Conservation (phyloP, 2,329 filamentous ascomycete genomes). For the Alternaria viburni region DNA sequence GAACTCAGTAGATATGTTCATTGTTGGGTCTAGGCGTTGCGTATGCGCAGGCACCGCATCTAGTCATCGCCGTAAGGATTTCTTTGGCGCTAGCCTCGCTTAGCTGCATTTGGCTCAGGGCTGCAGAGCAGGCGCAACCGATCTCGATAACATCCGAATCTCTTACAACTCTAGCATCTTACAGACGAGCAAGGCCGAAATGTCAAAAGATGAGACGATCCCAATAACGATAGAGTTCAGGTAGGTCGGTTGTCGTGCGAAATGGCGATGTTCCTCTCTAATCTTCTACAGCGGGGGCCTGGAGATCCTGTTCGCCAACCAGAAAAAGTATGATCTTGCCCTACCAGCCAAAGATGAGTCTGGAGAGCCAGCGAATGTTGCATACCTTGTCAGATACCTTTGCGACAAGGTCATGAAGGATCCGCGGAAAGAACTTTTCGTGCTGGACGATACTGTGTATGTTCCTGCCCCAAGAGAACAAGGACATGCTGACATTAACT, state of each 20-base stretch:
- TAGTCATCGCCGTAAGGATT: slow-evolving; percentile 35
- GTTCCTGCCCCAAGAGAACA: slow-evolving; percentile 37
- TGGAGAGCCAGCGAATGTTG: slow-evolving; percentile 70
- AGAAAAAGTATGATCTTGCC: slow-evolving; percentile 73
- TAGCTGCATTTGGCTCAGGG: slow-evolving; percentile 13
- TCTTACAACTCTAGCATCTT: neutral
- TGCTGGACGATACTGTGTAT: slow-evolving; percentile 86
- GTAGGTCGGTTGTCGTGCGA: slow-evolving; percentile 34
- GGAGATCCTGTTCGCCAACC: slow-evolving; percentile 89
- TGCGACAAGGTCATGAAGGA: slow-evolving; percentile 86
- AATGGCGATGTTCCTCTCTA: neutral
- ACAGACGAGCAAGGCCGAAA: slow-evolving; percentile 21
- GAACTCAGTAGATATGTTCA: slow-evolving; percentile 52
- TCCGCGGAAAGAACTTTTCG: slow-evolving; percentile 82
- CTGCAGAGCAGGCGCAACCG: slow-evolving; percentile 10
- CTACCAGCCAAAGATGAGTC: slow-evolving; percentile 69
- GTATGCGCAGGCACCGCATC: slow-evolving; percentile 17
- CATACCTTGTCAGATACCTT: slow-evolving; percentile 78
- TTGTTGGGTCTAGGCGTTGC: slow-evolving; percentile 26
- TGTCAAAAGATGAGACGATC: slow-evolving; percentile 49
- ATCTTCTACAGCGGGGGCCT: slow-evolving; percentile 72
- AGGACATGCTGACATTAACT: slow-evolving; percentile 18
- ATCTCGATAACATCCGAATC: neutral
- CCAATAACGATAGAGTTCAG: slow-evolving; percentile 76
- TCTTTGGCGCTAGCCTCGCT: slow-evolving; percentile 43